phyloP scores from a whole-genome alignment of 176 grass and related monocot genomes.

The Oryza glaberrima region DNA sequence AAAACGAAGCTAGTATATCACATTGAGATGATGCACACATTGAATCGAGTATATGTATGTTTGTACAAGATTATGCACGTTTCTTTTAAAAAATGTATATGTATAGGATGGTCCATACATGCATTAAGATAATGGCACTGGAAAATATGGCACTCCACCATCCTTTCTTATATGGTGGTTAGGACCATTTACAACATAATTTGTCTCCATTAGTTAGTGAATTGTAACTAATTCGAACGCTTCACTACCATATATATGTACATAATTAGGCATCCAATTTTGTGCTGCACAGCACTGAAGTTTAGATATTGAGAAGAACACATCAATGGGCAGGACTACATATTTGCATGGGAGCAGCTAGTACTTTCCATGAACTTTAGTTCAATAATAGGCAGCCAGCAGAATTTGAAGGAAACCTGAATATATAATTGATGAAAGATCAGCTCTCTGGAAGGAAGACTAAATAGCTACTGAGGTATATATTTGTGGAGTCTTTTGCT shows the following conservation, averaged over 20 bases:
- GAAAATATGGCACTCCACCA: not conserved
- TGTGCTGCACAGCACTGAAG: not conserved
- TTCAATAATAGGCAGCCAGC: not conserved
- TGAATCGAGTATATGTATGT: not conserved
- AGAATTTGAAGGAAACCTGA: not conserved
- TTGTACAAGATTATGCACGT: not conserved
- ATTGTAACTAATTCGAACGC: slow-evolving; percentile 7
- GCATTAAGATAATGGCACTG: slow-evolving; percentile 28
- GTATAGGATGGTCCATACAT: slow-evolving; percentile 29
- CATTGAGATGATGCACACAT: not conserved
- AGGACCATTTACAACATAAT: slow-evolving; percentile 32
- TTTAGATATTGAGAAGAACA: not conserved
- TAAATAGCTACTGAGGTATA: not conserved
- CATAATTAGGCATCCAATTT: not conserved
- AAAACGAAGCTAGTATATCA: not conserved
- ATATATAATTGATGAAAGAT: not conserved
- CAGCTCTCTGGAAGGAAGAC: not conserved
- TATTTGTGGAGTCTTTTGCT: not conserved
- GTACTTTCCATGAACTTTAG: not conserved
- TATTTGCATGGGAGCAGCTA: not conserved
- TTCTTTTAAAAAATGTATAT: slow-evolving; percentile 13
- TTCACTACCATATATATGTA: not conserved
- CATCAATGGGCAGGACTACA: not conserved
- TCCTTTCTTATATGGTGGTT: slow-evolving; percentile 10
- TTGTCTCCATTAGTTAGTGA: not conserved